Percentiles rank a stretch among this genome's conserved stretches.
These are phyloP conservation scores for Nicotiana noctiflora DNA, from an alignment of 257 asterid genomes.

Conservation along the genomic window DNA sequence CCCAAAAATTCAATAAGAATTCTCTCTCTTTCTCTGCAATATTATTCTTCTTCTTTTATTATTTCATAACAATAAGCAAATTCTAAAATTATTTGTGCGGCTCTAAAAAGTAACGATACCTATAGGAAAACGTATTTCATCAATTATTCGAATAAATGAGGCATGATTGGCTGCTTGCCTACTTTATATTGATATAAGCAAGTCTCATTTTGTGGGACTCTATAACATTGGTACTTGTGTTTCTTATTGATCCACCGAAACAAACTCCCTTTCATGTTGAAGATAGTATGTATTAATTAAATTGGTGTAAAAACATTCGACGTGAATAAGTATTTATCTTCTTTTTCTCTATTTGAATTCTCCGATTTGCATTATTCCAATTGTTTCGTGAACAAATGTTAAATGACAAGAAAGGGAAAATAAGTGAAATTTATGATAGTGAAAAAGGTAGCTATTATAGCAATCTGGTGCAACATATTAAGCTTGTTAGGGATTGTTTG, in stretches of 20 bases:
- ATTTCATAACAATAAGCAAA: no score
- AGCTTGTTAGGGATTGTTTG: no score
- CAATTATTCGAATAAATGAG: not conserved
- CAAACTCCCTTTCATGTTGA: no score
- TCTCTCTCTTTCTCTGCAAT: no score
- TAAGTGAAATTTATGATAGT: not conserved
- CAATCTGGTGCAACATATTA: no score
- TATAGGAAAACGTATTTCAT: not conserved
- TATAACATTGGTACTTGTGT: not conserved
- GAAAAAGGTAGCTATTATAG: not conserved
- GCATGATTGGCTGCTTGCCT: not conserved
- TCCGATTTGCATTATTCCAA: not conserved
- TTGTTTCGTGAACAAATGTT: not conserved
- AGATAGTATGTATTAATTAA: no score
- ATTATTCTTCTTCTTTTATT: no score
- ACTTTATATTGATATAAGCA: not conserved
- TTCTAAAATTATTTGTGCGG: not conserved
- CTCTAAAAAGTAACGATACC: not conserved
- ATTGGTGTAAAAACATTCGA: no score
- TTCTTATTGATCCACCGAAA: not conserved
- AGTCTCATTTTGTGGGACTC: not conserved
- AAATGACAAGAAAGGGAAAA: not conserved
- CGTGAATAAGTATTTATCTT: no score
- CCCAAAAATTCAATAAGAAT: no score
- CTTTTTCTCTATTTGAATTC: not conserved